phyloP scores from a whole-genome alignment of 441 rosid genomes.

The Sinapis alba region DNA sequence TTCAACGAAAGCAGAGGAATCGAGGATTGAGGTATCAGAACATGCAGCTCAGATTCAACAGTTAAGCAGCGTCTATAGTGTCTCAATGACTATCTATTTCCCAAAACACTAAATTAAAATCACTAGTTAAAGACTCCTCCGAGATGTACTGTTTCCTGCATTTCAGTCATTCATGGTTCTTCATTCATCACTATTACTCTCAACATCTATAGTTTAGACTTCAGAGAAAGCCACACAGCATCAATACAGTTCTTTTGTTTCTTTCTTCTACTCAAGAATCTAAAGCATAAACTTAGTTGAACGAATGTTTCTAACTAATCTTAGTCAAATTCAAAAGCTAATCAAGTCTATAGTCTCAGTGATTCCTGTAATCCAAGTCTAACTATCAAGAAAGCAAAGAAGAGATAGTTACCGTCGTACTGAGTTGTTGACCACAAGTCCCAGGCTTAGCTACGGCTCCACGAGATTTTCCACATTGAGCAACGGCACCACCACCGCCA shows the following conservation, averaged over 20 bases:
- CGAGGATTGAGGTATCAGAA: background rate
- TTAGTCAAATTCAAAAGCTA: background rate
- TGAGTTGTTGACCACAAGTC: constrained; percentile 41
- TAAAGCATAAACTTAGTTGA: constrained; percentile 2
- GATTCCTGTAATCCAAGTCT: background rate
- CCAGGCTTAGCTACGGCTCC: constrained; percentile 38
- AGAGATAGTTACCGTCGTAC: constrained; percentile 28
- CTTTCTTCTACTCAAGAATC: background rate
- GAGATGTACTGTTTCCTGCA: background rate
- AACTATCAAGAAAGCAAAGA: constrained; percentile 12
- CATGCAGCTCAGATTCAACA: constrained; percentile 18
- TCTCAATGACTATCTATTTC: background rate
- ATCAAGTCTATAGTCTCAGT: background rate
- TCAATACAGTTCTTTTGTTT: background rate
- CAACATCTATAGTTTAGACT: background rate
- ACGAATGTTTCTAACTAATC: background rate
- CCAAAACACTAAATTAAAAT: background rate
- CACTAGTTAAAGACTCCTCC: background rate
- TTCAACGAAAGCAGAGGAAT: constrained; percentile 15
- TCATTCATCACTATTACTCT: background rate
- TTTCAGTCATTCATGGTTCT: constrained; percentile 2
- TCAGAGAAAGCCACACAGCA: constrained; percentile 12
- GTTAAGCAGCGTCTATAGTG: background rate
- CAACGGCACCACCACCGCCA: constrained; percentile 12
- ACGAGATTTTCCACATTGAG: constrained; percentile 42